Evolutionary conservation across 176 grass and related monocot species (phyloP).

Genomic region (Alopecurus myosuroides): DNA sequence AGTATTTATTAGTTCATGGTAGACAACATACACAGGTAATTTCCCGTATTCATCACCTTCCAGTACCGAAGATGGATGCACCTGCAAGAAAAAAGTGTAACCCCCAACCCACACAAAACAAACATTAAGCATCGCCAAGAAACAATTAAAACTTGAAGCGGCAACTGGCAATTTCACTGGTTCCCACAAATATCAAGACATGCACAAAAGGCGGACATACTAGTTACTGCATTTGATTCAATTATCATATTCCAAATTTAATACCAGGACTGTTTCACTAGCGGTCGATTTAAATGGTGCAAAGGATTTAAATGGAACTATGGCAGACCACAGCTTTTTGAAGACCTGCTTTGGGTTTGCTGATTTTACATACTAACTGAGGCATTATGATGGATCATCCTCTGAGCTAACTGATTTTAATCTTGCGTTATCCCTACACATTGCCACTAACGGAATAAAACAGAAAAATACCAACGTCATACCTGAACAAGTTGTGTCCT

Average conservation of each 20-base stretch:
- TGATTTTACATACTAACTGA: not conserved
- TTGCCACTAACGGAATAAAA: conserved; percentile 1
- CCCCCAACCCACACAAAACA: not conserved
- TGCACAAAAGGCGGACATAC: not conserved
- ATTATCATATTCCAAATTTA: not conserved
- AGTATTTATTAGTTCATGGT: conserved; percentile 89
- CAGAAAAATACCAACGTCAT: not conserved
- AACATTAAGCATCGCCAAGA: not conserved
- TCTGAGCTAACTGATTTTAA: not conserved
- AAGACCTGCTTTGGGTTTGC: not conserved
- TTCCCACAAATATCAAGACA: not conserved
- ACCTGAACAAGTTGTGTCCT: conserved; percentile 93
- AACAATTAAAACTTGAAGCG: not conserved
- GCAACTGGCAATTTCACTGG: not conserved
- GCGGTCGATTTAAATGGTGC: not conserved
- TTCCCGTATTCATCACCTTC: conserved; percentile 80
- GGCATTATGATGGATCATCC: not conserved
- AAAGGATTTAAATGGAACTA: not conserved
- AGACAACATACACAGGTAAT: conserved; percentile 76
- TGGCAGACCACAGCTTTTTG: not conserved
- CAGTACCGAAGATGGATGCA: conserved; percentile 87
- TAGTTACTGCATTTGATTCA: not conserved
- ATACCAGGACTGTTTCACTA: not conserved
- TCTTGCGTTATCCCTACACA: not conserved
- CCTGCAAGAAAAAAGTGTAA: conserved; percentile 31